Evolutionary conservation across 1,284 basidiomycete genomes (phyloP).

Genomic region (Microbotryum lychnidis-dioicae): DNA sequence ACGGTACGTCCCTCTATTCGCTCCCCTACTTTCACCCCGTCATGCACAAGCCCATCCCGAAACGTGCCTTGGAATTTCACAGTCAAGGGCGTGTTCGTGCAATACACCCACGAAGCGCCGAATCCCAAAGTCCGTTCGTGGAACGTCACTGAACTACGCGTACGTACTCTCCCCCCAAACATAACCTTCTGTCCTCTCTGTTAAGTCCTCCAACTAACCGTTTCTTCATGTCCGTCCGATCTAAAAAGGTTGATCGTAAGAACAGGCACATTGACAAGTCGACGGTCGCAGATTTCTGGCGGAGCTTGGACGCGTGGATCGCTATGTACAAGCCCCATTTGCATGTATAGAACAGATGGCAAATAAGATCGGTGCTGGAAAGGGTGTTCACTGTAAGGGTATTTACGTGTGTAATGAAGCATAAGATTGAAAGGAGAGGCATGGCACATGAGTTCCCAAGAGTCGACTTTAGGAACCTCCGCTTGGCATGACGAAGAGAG

Average conservation of each 20-base stretch:
- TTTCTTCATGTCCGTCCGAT: no score
- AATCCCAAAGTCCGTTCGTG: constrained; percentile 85
- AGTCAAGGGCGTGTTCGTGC: constrained; percentile 90
- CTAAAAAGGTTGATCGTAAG: constrained; percentile 68
- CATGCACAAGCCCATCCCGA: constrained; percentile 2
- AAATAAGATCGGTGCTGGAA: no score
- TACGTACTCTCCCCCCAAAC: constrained; percentile 39
- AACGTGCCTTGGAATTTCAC: not conserved
- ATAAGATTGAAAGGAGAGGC: no score
- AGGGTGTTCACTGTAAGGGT: no score
- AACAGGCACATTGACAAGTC: constrained; percentile 91
- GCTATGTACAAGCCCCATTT: constrained; percentile 56
- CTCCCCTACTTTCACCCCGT: not conserved
- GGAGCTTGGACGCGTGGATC: constrained; percentile 78
- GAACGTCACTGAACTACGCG: constrained; percentile 92
- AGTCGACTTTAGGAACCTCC: no score
- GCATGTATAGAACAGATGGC: no score
- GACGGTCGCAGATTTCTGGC: constrained; percentile 91
- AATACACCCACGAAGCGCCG: constrained; percentile 83
- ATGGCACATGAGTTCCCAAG: no score
- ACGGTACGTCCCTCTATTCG: constrained; percentile 52
- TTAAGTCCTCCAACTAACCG: not conserved
- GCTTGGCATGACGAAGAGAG: no score
- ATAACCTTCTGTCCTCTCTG: not conserved
- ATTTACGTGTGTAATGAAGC: no score